A percentile compares a stretch with the other conserved stretches of the same genome.
phyloP scores from a whole-genome alignment of 805 yeast genomes.

The Wickerhamiella kurtzmanii region DNA sequence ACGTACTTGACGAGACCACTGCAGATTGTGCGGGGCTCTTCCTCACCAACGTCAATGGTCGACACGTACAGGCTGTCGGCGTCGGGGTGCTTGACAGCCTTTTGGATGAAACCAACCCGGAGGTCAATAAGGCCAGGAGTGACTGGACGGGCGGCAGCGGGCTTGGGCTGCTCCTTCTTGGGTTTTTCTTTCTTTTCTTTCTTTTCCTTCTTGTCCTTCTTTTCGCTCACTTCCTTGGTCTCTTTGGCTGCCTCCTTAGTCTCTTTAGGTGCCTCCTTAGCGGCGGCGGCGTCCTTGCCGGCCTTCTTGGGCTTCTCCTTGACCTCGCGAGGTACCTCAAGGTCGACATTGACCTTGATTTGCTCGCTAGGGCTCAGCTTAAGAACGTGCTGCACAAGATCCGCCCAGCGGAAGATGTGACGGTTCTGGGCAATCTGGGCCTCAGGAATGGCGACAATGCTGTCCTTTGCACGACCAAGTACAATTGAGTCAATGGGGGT shows the following conservation, averaged over 20 bases:
- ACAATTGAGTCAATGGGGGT: conserved; percentile 59
- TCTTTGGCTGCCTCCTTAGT: conserved; percentile 25
- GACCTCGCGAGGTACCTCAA: conserved; percentile 61
- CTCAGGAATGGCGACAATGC: conserved; percentile 42
- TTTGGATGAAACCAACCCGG: conserved; percentile 92
- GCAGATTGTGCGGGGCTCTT: conserved; percentile 95
- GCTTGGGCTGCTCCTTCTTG: conserved; percentile 43
- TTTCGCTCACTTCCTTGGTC: conserved; percentile 23
- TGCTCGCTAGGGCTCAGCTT: conserved; percentile 34
- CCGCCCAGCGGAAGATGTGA: conserved; percentile 89
- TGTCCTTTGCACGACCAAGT: conserved; percentile 51
- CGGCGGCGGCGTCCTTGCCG: conserved; percentile 26
- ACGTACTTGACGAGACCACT: conserved; percentile 87
- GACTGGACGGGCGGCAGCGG: conserved; percentile 29
- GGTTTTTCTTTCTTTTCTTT: conserved; percentile 27
- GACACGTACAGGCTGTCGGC: conserved; percentile 95
- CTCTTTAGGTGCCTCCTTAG: conserved; percentile 8
- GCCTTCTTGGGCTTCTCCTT: conserved; percentile 33
- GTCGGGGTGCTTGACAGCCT: conserved; percentile 93
- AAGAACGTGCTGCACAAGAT: conserved; percentile 62
- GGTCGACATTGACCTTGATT: conserved; percentile 42
- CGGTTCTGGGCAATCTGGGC: conserved; percentile 52
- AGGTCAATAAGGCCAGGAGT: conserved; percentile 75
- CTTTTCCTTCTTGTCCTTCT: conserved; percentile 13
- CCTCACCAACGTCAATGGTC: conserved; percentile 93